A percentile compares a stretch with the other conserved stretches of the same genome.
These are phyloP conservation scores for Fusarium virguliforme DNA, from an alignment of 2,329 filamentous ascomycete genomes.

Conservation along the genomic window DNA sequence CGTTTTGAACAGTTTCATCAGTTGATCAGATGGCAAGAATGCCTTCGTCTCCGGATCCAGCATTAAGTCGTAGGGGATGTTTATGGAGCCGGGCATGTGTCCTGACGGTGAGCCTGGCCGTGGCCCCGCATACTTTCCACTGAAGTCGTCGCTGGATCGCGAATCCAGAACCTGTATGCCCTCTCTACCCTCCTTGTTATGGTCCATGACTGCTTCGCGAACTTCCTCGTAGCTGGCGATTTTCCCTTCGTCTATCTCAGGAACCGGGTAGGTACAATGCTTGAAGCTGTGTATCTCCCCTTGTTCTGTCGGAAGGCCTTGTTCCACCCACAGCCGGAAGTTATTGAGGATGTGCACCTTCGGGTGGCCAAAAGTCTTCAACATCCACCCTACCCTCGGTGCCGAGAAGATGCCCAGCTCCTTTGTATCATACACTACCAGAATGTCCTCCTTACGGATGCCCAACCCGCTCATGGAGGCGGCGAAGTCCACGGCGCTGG, in stretches of 20 bases:
- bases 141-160: conserved; percentile 83
- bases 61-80: conserved; percentile 83
- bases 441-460: conserved; percentile 86
- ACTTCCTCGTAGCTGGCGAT: conserved; percentile 89
- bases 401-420: conserved; percentile 96
- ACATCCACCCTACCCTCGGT: conserved; percentile 93
- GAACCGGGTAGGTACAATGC: conserved; percentile 76
- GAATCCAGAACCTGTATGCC: conserved; percentile 93
- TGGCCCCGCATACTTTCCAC: conserved; percentile 88
- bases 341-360: conserved; percentile 95
- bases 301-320: conserved; percentile 85
- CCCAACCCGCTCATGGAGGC: conserved; percentile 91
- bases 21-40: conserved; percentile 79
- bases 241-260: conserved; percentile 72
- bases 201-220: conserved; percentile 80
- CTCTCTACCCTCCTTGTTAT: conserved; percentile 86
- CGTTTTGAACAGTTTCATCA: conserved; percentile 81
- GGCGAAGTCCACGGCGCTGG: conserved; percentile 84
- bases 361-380: conserved; percentile 89
- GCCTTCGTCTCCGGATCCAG: conserved; percentile 88
- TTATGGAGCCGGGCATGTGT: conserved; percentile 93
- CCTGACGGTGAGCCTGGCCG: conserved; percentile 88
- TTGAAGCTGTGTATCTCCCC: conserved; percentile 80
- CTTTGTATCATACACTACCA: conserved; percentile 94
- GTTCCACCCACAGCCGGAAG: conserved; percentile 92